phyloP scores from a whole-genome alignment of 768 basidiomycete genomes.

The Tylopilus subfusipes region DNA sequence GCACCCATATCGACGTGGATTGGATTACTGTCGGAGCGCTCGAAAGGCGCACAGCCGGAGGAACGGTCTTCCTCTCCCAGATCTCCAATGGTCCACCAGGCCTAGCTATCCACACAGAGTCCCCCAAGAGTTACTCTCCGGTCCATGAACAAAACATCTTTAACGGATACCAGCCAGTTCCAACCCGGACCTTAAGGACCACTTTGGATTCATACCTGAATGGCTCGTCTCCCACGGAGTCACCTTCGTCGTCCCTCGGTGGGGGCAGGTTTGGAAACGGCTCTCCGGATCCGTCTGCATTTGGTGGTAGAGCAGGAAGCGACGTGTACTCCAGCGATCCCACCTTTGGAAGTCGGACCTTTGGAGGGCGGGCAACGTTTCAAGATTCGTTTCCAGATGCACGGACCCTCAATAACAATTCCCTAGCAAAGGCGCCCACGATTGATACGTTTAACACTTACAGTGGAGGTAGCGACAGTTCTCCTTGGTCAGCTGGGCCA shows the following conservation, averaged over 20 bases:
- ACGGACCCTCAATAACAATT: constrained; percentile 33
- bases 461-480: constrained; percentile 27
- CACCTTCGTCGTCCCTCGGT: constrained; percentile 70
- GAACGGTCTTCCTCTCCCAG: constrained; percentile 63
- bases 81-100: constrained; percentile 50
- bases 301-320: constrained; percentile 45
- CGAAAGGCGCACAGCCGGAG: constrained; percentile 46
- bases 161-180: constrained; percentile 63
- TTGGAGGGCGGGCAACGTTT: constrained; percentile 36
- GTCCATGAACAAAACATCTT: constrained; percentile 37
- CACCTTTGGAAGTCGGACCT: constrained; percentile 32
- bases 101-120: constrained; percentile 46
- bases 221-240: constrained; percentile 58
- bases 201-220: constrained; percentile 61
- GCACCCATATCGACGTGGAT: constrained; percentile 62
- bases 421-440: constrained; percentile 31
- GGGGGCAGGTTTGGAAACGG: constrained; percentile 58
- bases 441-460: constrained; percentile 41
- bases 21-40: constrained; percentile 67
- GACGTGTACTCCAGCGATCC: constrained; percentile 38
- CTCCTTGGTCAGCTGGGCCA: constrained; percentile 35
- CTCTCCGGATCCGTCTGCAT: constrained; percentile 65
- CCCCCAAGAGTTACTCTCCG: constrained; percentile 43
- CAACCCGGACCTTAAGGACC: constrained; percentile 56
- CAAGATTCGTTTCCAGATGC: constrained; percentile 42